Percentiles rank a stretch among this genome's conserved stretches.
Evolutionary conservation across 352 stramenopile genomes (phyloP).

Genomic region (Thalassiosira delicatula): DNA sequence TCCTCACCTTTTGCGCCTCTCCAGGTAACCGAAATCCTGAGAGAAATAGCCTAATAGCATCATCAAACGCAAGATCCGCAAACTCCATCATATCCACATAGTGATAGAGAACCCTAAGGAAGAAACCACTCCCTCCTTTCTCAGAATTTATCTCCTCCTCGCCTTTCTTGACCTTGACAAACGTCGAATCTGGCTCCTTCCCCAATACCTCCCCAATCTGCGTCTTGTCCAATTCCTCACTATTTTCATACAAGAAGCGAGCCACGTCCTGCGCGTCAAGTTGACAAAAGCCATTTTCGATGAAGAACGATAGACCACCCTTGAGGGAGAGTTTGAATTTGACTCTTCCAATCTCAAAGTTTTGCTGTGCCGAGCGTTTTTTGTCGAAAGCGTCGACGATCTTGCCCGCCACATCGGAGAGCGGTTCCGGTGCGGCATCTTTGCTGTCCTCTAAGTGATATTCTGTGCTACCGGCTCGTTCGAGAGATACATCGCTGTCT

Average conservation of each 20-base stretch:
- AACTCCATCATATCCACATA: conserved; percentile 98
- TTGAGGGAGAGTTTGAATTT: conserved; percentile 98
- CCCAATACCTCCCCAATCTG: conserved; percentile 97
- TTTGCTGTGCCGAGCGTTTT: conserved; percentile 95
- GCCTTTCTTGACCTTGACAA: conserved; percentile 75
- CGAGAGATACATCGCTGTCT: conserved; percentile 46
- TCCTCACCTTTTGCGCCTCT: conserved; percentile 91
- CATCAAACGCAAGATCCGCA: conserved; percentile 91
- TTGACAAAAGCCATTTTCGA: conserved; percentile 84
- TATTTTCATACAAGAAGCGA: conserved; percentile 92
- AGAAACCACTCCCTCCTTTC: conserved; percentile 81
- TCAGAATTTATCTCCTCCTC: conserved; percentile 67
- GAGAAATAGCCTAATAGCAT: conserved; percentile 97
- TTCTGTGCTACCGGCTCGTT: conserved; percentile 8
- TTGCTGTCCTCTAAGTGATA: conserved; percentile 4
- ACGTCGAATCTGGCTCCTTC: conserved; percentile 93
- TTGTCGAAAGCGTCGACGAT: conserved; percentile 95
- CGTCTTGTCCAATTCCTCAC: conserved; percentile 96
- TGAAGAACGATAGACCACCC: conserved; percentile 82
- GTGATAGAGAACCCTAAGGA: conserved; percentile 90
- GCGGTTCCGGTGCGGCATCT: not conserved
- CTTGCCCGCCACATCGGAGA: conserved; percentile 46
- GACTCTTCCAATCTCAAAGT: conserved; percentile 94
- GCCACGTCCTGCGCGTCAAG: conserved; percentile 93
- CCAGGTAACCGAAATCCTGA: conserved; percentile 97